Evolutionary conservation across 2,329 filamentous ascomycete species (phyloP), one percentile per base, ranked within the genome.

Genomic region (Neofusicoccum kwambonambiense): DNA sequence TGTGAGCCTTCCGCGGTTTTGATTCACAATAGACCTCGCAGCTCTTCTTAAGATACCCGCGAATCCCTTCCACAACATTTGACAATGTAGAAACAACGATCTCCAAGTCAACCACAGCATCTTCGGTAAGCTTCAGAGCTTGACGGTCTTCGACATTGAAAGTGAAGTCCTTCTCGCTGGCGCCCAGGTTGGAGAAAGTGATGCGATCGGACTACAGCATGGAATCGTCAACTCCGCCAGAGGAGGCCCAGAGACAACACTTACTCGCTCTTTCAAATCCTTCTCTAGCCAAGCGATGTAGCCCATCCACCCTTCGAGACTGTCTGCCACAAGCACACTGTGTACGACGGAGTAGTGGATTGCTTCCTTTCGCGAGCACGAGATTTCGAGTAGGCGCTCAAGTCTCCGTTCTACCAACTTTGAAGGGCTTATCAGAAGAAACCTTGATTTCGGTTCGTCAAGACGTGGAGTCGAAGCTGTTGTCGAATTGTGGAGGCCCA

Each of bases 221-320:
- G 19, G 19, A 19, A 19, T 19, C 11, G 19, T 19, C 19, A 19
- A 19, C 19, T 19, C 19, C 19, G 19, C 19, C 19, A 19, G 19
- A 19, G 19, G 19, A 19, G 2, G 19, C 19, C 19, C 19, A 19
- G 19, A 19, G 19, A 19, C 19, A 19, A 19, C 8, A 56, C 60
- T 31, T 57, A 64, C 66, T 27, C 45, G 52, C 0, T 54, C 52
- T 19, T 62, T 66, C 31, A 67, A 4, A 45, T 66, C 27, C 8
- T 34, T n/a, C 37, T 66, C 66, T 11, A 67, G 22, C 64, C 66
- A 67, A 50, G 66, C 60, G 5, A 66, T 57, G 35, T 67, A 67
- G 1, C 56, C 61, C 44, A 19, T 22, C 66, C 66, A 67, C 2
- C 64, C 61, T 8, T 60, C 62, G 4, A 62, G 15, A n/a, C 49